phyloP scores from a whole-genome alignment of 257 asterid genomes.

The Solanum medicagineum region DNA sequence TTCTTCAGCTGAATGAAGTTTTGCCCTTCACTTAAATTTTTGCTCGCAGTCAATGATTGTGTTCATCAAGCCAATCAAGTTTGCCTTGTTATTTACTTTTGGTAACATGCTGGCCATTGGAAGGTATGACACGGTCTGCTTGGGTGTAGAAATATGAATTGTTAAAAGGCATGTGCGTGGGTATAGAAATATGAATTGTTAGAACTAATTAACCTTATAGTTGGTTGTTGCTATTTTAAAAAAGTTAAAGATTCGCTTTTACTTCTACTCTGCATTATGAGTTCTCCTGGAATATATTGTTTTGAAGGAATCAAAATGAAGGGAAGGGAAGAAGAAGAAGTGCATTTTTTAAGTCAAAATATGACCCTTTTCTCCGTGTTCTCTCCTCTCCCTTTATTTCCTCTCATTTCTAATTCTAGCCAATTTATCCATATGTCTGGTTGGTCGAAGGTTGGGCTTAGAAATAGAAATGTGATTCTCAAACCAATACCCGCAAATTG shows the following conservation, averaged over 20 bases:
- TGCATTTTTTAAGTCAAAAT: background rate
- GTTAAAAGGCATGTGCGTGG: background rate
- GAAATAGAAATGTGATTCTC: background rate
- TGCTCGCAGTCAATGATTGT: slow-evolving; percentile 73
- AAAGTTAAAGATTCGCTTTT: background rate
- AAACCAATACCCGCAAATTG: background rate
- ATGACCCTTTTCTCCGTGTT: background rate
- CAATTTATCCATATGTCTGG: background rate
- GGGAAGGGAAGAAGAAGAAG: background rate
- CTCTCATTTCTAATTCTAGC: background rate
- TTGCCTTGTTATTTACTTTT: slow-evolving; percentile 74
- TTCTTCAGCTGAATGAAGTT: background rate
- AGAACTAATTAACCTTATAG: background rate
- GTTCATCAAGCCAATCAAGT: slow-evolving; percentile 72
- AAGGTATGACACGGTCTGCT: slow-evolving; percentile 33
- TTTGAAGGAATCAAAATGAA: background rate
- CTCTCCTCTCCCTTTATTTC: background rate
- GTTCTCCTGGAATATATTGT: background rate
- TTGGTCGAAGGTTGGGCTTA: background rate
- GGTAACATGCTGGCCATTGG: slow-evolving; percentile 86
- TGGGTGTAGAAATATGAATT: background rate
- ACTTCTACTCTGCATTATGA: background rate
- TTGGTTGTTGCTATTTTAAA: background rate
- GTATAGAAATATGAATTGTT: background rate
- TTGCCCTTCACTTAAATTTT: slow-evolving; percentile 2